Evolutionary conservation across 768 basidiomycete genomes (phyloP).

Genomic region (Boletus vinaceobasis): DNA sequence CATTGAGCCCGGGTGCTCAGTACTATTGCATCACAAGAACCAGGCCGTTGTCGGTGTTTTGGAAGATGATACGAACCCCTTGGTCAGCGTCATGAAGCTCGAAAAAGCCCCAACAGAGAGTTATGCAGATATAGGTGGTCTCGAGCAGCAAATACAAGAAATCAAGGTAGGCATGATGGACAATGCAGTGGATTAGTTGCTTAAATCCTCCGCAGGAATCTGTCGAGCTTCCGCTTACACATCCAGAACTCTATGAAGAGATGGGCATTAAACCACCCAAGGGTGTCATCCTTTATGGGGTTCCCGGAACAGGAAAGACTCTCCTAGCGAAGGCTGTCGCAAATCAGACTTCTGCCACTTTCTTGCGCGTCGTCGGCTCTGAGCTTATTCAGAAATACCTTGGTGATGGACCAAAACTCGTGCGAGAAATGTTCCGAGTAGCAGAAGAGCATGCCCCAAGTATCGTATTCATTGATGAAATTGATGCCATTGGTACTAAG

Average conservation of each 20-base stretch:
- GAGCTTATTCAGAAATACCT: constrained; percentile 99
- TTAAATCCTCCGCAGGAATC: constrained; percentile 64
- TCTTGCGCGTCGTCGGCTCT: constrained; percentile 94
- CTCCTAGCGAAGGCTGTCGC: constrained; percentile 96
- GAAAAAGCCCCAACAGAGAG: constrained; percentile 99
- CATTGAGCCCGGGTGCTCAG: constrained; percentile 93
- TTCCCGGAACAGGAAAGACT: constrained; percentile 98
- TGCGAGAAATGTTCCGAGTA: constrained; percentile 93
- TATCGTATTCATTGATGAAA: constrained; percentile 99
- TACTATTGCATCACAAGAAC: constrained; percentile 93
- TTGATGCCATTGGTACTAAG: constrained; percentile 97
- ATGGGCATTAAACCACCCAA: constrained; percentile 99
- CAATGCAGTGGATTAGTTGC: background rate
- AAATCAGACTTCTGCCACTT: constrained; percentile 97
- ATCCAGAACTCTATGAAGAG: constrained; percentile 98
- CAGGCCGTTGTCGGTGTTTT: constrained; percentile 94
- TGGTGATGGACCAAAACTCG: constrained; percentile 97
- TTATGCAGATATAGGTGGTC: constrained; percentile 96
- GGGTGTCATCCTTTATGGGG: constrained; percentile 98
- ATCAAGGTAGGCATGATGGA: constrained; percentile 69
- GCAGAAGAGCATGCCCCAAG: constrained; percentile 98
- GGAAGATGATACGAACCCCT: constrained; percentile 91
- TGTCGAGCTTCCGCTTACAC: constrained; percentile 94
- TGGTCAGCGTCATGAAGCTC: constrained; percentile 98
- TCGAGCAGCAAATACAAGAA: constrained; percentile 97